Percentiles rank a stretch among this genome's conserved stretches.
These are phyloP conservation scores for Wallacemonas sp. DNA, from an alignment of 208 protist species.

Conservation along the genomic window DNA sequence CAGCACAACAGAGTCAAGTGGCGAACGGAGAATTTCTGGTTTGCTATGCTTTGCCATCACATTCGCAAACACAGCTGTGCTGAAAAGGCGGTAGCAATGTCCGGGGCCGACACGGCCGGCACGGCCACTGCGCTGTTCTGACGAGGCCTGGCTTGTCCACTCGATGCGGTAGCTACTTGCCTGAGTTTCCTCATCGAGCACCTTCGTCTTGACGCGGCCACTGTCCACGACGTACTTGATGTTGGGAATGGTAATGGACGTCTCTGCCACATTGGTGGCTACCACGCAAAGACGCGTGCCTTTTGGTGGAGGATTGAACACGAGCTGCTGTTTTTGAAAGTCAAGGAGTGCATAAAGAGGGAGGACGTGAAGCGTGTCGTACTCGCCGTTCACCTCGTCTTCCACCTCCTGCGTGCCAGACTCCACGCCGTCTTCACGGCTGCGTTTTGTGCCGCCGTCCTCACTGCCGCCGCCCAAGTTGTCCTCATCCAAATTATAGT, in stretches of 20 bases:
- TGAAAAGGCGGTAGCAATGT: constrained; percentile 98
- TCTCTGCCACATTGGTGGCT: constrained; percentile 99
- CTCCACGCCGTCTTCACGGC: constrained; percentile 17
- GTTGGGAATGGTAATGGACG: constrained; percentile 99
- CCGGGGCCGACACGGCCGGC: constrained; percentile 95
- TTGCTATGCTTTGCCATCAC: constrained; percentile 94
- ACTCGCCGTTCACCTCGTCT: constrained; percentile 86
- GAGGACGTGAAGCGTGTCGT: constrained; percentile 94
- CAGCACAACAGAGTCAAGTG: constrained; percentile 90
- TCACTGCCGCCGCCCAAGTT: constrained; percentile 33
- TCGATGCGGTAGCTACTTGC: constrained; percentile 97
- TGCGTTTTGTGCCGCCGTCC: constrained; percentile 22
- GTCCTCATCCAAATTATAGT: constrained; percentile 45
- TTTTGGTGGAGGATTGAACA: constrained; percentile 87
- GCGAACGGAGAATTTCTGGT: constrained; percentile 94
- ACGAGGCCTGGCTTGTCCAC: constrained; percentile 96
- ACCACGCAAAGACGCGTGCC: constrained; percentile 96
- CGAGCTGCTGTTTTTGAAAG: constrained; percentile 92
- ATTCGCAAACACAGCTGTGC: constrained; percentile 95
- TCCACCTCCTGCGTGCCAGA: constrained; percentile 23
- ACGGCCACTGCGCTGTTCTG: constrained; percentile 96
- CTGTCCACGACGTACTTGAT: constrained; percentile 99
- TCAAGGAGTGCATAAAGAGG: constrained; percentile 98
- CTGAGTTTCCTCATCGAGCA: constrained; percentile 95
- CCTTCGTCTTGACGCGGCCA: constrained; percentile 96